Conservation (phyloP, 352 stramenopile genomes). For the Phytopythium delawarense region DNA sequence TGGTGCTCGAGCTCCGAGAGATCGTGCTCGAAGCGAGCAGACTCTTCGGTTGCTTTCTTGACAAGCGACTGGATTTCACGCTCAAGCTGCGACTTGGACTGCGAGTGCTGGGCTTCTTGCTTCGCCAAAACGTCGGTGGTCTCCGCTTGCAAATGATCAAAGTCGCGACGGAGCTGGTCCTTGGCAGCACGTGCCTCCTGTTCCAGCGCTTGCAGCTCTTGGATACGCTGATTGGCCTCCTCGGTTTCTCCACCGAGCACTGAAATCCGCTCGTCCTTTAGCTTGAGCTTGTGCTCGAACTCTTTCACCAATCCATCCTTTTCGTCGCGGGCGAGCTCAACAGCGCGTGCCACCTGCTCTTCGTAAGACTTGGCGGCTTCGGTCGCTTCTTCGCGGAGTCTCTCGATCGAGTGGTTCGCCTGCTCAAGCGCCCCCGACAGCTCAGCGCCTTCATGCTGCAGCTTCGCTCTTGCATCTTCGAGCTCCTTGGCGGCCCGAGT, state of each 20-base stretch:
- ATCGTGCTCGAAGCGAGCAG: not conserved
- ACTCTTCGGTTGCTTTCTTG: not conserved
- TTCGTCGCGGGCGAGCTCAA: not conserved
- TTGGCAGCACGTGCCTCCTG: not conserved
- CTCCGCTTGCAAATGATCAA: not conserved
- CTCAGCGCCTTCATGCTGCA: not conserved
- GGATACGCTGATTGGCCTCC: not conserved
- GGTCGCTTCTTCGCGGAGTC: not conserved
- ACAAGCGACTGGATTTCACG: not conserved
- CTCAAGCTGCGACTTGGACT: not conserved
- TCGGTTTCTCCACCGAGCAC: not conserved
- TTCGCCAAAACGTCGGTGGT: not conserved
- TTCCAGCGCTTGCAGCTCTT: not conserved
- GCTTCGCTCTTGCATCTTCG: not conserved
- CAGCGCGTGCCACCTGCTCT: not conserved
- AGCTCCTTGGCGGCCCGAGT: not conserved
- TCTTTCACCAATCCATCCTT: not conserved
- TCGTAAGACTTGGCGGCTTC: not conserved
- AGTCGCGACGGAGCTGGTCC: not conserved
- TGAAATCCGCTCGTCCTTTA: not conserved
- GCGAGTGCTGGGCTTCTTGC: not conserved
- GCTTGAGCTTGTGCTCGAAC: not conserved
- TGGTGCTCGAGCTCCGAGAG: not conserved
- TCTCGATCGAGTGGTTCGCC: not conserved
- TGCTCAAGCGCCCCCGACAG: not conserved